Evolutionary conservation across 176 grass and related monocot species (phyloP), one percentile per base, ranked within the genome.

Genomic region (Aechmea fasciata): DNA sequence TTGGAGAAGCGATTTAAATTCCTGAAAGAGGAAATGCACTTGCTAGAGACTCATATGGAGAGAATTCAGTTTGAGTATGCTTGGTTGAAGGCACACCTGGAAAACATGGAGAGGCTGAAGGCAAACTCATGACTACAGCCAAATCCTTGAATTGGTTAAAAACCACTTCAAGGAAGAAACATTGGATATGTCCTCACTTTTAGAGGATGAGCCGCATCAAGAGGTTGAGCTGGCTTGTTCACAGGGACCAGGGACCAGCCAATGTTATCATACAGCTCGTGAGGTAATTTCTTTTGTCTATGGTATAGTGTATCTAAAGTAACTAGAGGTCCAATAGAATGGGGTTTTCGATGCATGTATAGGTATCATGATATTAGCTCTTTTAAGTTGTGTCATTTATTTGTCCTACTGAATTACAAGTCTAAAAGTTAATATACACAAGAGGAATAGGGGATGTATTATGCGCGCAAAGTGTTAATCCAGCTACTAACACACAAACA

Each of bases 1-100:
- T 57, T 80, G 63, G 80, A 80, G 61, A 94, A 85, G 75, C 81
- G 84, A 22, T 50, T 99, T n/a, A 82, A 67, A 52, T 73, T 79
- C 49, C 80, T 99, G 10, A 83, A 84, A 41, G 90, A 94, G 82
- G 90, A 99, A 80, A 88, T 94, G 87, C 73, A 73, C 52, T 63
- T 82, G 47, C 71, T 82, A 11, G 90, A 87, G 73, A 33, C 63
- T 4, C 95, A 87, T 13, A 71, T 99, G 90, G 90, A 99, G 77
- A 88, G 50, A 57, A 82, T 99, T 84, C 78, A 57, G 22, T 53
- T 71, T 1, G 95, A 99, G 65, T 86, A 87, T 80, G 69, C 67
- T 20, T 90, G 87, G 87, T 86, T 99, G 67, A 93, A 79, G 24
- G 80, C 71, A 65, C 82, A 90, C 66, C 51, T 94, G 14, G 82